Evolutionary conservation across 176 grass and related monocot genomes (phyloP).

Genomic region (Triticum monococcum): DNA sequence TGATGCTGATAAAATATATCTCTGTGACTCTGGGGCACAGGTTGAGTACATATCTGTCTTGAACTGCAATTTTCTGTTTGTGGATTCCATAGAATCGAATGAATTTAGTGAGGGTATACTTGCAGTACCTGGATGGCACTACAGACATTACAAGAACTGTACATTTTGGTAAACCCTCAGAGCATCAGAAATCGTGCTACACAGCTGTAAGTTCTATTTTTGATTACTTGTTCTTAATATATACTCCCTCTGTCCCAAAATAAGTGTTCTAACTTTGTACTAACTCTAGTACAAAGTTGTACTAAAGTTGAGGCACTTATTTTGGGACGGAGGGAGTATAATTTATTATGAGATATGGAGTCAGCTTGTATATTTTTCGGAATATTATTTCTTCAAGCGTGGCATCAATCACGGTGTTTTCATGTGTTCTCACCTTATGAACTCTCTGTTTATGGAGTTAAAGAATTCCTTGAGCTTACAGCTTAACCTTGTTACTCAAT

Average conservation of each 20-base stretch:
- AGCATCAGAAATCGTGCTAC: constrained; percentile 93
- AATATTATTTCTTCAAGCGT: constrained; percentile 1
- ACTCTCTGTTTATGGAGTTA: background rate
- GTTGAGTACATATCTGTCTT: constrained; percentile 41
- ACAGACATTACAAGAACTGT: constrained; percentile 99
- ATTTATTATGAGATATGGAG: background rate
- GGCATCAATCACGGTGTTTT: background rate
- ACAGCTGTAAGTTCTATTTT: constrained; percentile 70
- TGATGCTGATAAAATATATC: constrained; percentile 96
- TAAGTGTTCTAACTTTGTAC: no score
- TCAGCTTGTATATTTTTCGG: background rate
- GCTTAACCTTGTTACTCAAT: background rate
- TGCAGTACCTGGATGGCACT: constrained; percentile 94
- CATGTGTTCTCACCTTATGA: background rate
- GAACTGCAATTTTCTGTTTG: constrained; percentile 19
- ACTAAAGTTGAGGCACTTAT: no score
- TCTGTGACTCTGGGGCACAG: constrained; percentile 97
- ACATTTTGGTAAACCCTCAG: constrained; percentile 96
- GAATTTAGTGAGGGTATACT: constrained; percentile 14
- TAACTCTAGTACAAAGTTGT: no score
- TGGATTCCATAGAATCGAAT: constrained; percentile 21
- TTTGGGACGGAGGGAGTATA: background rate
- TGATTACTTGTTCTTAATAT: background rate
- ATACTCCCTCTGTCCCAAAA: background rate
- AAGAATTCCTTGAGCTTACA: background rate